A percentile compares a stretch with the other conserved stretches of the same genome.
These are phyloP conservation scores for Hyphopichia khmerensis DNA, from an alignment of 1,139 yeast genomes.

Conservation along the genomic window DNA sequence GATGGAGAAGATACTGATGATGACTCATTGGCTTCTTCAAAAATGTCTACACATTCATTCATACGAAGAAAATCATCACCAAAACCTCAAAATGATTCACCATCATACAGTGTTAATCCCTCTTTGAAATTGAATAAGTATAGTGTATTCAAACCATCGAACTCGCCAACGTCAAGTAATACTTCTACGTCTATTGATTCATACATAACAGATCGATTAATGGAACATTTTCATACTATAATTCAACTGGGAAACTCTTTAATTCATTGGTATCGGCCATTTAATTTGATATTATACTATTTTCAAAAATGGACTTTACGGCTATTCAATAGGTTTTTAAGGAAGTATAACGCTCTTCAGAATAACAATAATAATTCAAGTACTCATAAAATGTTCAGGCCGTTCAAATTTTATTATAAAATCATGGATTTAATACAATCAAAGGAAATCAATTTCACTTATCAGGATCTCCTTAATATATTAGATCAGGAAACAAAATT, in stretches of 20 bases:
- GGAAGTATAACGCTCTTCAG: constrained; percentile 24
- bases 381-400: constrained; percentile 12
- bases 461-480: constrained; percentile 23
- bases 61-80: constrained; percentile 1
- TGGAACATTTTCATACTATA: constrained; percentile 20
- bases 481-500: constrained; percentile 26
- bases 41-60: constrained; percentile 3
- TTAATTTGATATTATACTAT: constrained; percentile 22
- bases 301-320: constrained; percentile 40
- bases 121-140: constrained; percentile 9
- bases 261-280: constrained; percentile 24
- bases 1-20: not conserved
- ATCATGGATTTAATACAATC: constrained; percentile 20
- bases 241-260: constrained; percentile 16
- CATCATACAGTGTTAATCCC: constrained; percentile 13
- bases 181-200: constrained; percentile 12
- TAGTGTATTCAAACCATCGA: not conserved
- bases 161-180: not conserved
- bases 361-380: constrained; percentile 9
- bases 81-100: not conserved
- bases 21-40: not conserved
- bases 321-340: constrained; percentile 36
- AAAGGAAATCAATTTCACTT: constrained; percentile 17
- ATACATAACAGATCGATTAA: constrained; percentile 27
- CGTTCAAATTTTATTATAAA: constrained; percentile 23